Evolutionary conservation across 2,329 filamentous ascomycete genomes (phyloP).

Genomic region (Pseudogymnoascus sp.): DNA sequence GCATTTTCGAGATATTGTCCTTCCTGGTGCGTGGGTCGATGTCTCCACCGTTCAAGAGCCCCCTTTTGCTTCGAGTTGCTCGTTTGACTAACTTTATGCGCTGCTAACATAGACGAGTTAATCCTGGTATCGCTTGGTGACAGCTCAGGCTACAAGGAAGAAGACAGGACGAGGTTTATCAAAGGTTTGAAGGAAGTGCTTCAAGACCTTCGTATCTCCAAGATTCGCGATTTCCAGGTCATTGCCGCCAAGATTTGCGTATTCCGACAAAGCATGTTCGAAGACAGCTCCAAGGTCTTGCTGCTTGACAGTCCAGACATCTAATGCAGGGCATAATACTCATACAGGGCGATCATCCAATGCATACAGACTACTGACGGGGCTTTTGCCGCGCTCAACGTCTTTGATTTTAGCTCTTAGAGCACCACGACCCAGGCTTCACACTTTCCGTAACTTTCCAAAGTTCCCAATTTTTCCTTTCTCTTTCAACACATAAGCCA

Average conservation of each 20-base stretch:
- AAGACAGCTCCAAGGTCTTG: constrained; percentile 56
- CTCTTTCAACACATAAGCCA: constrained; percentile 6
- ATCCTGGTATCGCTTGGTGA: constrained; percentile 66
- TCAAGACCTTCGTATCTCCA: constrained; percentile 49
- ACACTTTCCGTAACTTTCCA: constrained; percentile 4
- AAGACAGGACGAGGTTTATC: constrained; percentile 55
- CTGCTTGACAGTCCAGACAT: constrained; percentile 38
- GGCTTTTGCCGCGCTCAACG: background rate
- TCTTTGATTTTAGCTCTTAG: constrained; percentile 1
- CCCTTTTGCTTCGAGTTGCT: constrained; percentile 23
- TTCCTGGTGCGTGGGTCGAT: constrained; percentile 61
- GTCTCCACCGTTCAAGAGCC: constrained; percentile 15
- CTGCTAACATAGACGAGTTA: constrained; percentile 53
- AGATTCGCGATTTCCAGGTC: constrained; percentile 56
- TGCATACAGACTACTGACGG: background rate
- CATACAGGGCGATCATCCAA: constrained; percentile 1
- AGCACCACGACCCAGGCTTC: constrained; percentile 1
- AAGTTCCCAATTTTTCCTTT: constrained; percentile 9
- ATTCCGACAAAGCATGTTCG: constrained; percentile 57
- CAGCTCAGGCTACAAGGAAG: constrained; percentile 54
- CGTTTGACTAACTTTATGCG: constrained; percentile 9
- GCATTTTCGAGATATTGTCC: constrained; percentile 68
- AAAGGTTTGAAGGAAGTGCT: constrained; percentile 55
- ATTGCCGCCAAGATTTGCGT: constrained; percentile 61
- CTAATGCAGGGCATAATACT: constrained; percentile 2